A percentile compares a stretch with the other conserved stretches of the same genome.
These are phyloP conservation scores for Stachybotrys chlorohalonatus DNA, from an alignment of 2,329 filamentous ascomycete species.

Conservation along the genomic window DNA sequence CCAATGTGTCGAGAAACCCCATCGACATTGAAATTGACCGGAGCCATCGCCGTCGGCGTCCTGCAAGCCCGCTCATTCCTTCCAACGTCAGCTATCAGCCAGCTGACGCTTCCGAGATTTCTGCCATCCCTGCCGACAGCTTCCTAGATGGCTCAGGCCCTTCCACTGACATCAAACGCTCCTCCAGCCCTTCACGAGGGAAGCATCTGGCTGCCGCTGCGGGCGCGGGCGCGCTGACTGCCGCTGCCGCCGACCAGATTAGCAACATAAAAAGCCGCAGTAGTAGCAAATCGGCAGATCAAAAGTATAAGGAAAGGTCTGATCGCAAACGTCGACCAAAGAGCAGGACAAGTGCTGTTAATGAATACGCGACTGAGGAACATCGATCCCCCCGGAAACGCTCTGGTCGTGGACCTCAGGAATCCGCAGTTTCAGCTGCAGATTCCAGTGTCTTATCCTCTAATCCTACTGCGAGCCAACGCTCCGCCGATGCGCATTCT, in stretches of 20 bases:
- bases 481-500: conserved; percentile 46
- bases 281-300: conserved; percentile 25
- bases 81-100: conserved; percentile 52
- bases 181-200: conserved; percentile 31
- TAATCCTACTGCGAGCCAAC: conserved; percentile 43
- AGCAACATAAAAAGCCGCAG: conserved; percentile 35
- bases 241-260: conserved; percentile 30
- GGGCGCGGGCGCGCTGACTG: conserved; percentile 21
- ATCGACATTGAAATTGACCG: conserved; percentile 84
- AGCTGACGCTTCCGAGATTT: conserved; percentile 73
- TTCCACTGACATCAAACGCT: conserved; percentile 27
- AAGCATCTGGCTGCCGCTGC: conserved; percentile 29
- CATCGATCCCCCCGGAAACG: conserved; percentile 36
- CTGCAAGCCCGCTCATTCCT: conserved; percentile 60
- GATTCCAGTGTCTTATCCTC: conserved; percentile 49
- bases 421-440: conserved; percentile 41
- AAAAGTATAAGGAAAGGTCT: conserved; percentile 34
- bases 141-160: conserved; percentile 51
- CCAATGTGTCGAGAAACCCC: conserved; percentile 65
- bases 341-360: conserved; percentile 39
- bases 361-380: conserved; percentile 39
- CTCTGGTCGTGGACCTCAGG: conserved; percentile 42
- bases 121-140: conserved; percentile 57
- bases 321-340: conserved; percentile 40
- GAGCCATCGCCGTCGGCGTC: conserved; percentile 45